phyloP scores from a whole-genome alignment of 495 filamentous ascomycete genomes.

The Jackrogersella minutella region DNA sequence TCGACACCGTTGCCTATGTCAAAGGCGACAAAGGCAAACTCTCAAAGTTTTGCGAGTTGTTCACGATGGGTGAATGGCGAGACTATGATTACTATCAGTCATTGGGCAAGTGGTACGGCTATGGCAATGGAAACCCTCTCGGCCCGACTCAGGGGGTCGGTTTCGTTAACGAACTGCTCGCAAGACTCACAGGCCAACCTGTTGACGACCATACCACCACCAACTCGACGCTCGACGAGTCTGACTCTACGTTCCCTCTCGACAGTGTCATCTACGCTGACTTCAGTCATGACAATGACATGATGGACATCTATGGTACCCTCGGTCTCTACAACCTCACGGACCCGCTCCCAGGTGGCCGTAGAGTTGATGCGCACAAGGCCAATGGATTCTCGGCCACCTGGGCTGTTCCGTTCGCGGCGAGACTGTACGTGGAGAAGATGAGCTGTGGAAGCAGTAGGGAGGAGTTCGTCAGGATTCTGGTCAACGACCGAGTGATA shows the following conservation, averaged over 20 bases:
- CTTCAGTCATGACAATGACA: slow-evolving; percentile 88
- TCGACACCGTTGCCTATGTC: slow-evolving; percentile 77
- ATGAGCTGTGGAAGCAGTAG: slow-evolving; percentile 66
- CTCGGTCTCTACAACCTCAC: slow-evolving; percentile 76
- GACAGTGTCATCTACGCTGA: slow-evolving; percentile 74
- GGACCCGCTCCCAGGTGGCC: slow-evolving; percentile 54
- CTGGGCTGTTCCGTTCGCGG: slow-evolving; percentile 83
- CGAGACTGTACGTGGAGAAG: slow-evolving; percentile 82
- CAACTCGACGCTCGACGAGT: slow-evolving; percentile 74
- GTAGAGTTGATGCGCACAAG: slow-evolving; percentile 50
- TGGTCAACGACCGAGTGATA: slow-evolving; percentile 84
- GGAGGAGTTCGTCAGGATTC: slow-evolving; percentile 72
- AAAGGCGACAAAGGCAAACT: slow-evolving; percentile 45
- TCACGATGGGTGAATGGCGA: slow-evolving; percentile 72
- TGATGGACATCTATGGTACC: slow-evolving; percentile 75
- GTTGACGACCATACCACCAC: slow-evolving; percentile 75
- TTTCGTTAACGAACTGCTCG: slow-evolving; percentile 83
- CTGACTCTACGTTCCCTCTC: slow-evolving; percentile 71
- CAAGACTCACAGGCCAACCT: slow-evolving; percentile 70
- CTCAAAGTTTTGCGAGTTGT: slow-evolving; percentile 76
- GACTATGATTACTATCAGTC: slow-evolving; percentile 79
- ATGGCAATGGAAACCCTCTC: slow-evolving; percentile 74
- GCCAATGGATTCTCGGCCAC: slow-evolving; percentile 67
- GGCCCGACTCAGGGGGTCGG: slow-evolving; percentile 85
- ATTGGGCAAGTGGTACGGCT: slow-evolving; percentile 83